Evolutionary conservation across 495 filamentous ascomycete species (phyloP), one percentile per base, ranked within the genome.

Genomic region (Filosporella fistucella): DNA sequence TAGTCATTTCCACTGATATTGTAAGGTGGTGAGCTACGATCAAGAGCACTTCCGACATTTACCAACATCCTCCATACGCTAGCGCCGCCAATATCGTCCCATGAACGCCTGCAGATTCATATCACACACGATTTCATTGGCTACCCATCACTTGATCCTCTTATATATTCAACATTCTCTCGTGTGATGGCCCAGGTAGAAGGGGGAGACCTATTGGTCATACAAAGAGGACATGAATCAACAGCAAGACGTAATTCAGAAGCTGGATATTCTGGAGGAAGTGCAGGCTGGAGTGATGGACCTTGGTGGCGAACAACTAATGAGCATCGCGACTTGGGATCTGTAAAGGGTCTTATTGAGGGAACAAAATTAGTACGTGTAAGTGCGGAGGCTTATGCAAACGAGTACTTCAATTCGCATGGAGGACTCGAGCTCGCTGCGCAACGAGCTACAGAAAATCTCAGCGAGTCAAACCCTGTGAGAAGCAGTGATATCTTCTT

Each of bases 161-260:
- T 96, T 22, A 88, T 97, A 59, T 91, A 96, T 66, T 75, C 76
- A 25, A 89, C 93, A 54, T 99, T 99, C 72, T 89, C 87, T 45
- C 84, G 90, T 42, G 91, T 99, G 35, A 99, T 99, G 93, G 75
- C 91, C 24, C 93, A 99, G 67, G 93, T 99, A 44, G 93, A 99
- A 67, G 93, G 93, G 46, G 93, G 93, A 18, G 93, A 97, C 61
- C 79, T 99, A n/a, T 71, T 97, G 28, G 94, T 99, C 48, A 82
- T 97, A 58, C 93, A 97, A 68, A 82, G 89, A 1, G 93, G 93
- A 2, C 86, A 88, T 49, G 89, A 84, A 21, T 45, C 54, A 2
- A 78, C 82, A 4, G 82, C 81, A 9, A 76, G 77, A 22, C 85
- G 83, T 43, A 76, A 82, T 8, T 75, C 78, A 12, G 77, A 71